Base-by-base conservation (phyloP, 2,329 filamentous ascomycete species). In the Cordyceps fumosorosea region DNA sequence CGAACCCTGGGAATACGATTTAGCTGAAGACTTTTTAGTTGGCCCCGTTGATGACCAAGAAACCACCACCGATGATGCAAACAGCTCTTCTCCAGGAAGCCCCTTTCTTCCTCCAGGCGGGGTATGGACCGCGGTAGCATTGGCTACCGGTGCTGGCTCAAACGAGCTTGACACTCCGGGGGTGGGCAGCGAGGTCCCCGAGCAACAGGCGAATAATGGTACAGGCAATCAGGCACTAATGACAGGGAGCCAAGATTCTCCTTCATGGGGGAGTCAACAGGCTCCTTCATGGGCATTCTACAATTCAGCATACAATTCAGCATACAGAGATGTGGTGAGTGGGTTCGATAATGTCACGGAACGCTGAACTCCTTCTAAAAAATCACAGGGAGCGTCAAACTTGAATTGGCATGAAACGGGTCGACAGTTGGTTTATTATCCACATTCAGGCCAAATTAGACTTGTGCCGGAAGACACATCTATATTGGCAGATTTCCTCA, bases 371-470 rank as follows among this genome's bases (percentile, higher is more conserved):
- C 24, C 52, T 11, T 34, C 57, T 53, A 34, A 60, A 52, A 37
- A 52, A 34, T 22, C 1, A 16, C 40, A 60, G 22, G 2, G 11
- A 37, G 32, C 40, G 22, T 32, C 12, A 18, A 16, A 2, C 10
- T 7, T 34, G 14, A 26, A 32, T 0, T 60, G 56, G 59, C 18
- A 56, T 26, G 26, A 50, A 24, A 51, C 60, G 64, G 44, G 64
- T 14, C 42, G 26, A 52, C 45, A 73, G 62, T 76, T 76, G 74
- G 67, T 69, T 0, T 77, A 74, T 60, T 70, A 72, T 24, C 75
- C 75, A 14, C 73, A 76, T 47, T 69, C 60, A 12, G 74, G 74
- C 18, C 47, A 57, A 10, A 63, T 67, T 7, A 52, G 62, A 29
- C 50, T 63, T 45, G 62, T 67, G 14, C 67, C 69, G 2, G 63